Percentiles rank a stretch among this genome's conserved stretches.
Evolutionary conservation across 371 early-diverging fungal species (phyloP).

Genomic region (Apophysomyces elegans): DNA sequence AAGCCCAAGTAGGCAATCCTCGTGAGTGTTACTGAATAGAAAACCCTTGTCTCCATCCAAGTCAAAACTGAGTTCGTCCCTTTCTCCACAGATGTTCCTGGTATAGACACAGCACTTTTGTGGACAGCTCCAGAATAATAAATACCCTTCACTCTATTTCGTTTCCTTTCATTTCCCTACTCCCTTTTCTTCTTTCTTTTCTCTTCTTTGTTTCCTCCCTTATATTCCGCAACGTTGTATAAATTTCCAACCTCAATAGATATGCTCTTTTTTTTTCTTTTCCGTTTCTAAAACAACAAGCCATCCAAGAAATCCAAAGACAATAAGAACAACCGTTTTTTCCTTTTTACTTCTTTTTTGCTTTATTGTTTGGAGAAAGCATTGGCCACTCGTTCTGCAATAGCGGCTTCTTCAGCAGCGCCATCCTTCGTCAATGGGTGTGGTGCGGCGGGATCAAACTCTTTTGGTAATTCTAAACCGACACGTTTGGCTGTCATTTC

Average conservation of each 20-base stretch:
- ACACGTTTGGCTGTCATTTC: constrained; percentile 54
- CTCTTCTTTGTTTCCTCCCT: not conserved
- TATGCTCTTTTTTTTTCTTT: not conserved
- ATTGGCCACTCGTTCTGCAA: not conserved
- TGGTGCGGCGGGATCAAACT: constrained; percentile 37
- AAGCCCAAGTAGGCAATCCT: not conserved
- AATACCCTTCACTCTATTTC: not conserved
- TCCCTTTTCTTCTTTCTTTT: no score
- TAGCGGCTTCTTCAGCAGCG: not conserved
- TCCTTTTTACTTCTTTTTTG: not conserved
- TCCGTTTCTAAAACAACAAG: not conserved
- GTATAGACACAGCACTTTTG: not conserved
- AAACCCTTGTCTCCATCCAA: not conserved
- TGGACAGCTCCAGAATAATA: constrained; percentile 2
- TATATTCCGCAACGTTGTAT: not conserved
- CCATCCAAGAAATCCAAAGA: no score
- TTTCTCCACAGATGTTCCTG: not conserved
- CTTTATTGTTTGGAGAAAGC: constrained; percentile 4
- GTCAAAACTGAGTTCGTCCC: not conserved
- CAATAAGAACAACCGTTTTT: no score
- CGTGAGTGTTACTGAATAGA: not conserved
- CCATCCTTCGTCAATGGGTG: constrained; percentile 1
- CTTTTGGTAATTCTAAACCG: constrained; percentile 48
- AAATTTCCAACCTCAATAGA: constrained; percentile 3
- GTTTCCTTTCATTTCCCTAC: no score